Conservation (phyloP, 2,329 filamentous ascomycete genomes). For the Zasmidium citrigriseum region DNA sequence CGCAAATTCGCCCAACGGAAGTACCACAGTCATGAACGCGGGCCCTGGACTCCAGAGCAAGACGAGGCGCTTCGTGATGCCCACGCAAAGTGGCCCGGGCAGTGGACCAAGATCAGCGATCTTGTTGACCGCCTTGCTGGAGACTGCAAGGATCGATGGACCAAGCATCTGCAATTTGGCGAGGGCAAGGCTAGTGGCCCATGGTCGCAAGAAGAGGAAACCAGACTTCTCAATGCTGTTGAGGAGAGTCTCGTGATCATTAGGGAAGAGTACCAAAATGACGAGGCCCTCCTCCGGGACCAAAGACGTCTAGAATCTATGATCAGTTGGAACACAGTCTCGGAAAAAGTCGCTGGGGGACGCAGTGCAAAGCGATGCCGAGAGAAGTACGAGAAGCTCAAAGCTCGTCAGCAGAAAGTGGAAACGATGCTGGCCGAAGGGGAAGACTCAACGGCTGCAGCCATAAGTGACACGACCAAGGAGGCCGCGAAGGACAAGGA, state of each 20-base stretch:
- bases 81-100: constrained; percentile 51
- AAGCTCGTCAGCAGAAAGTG: constrained; percentile 28
- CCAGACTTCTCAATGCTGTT: constrained; percentile 54
- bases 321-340: constrained; percentile 68
- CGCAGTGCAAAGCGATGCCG: constrained; percentile 68
- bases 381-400: constrained; percentile 64
- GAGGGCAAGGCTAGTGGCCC: constrained; percentile 53
- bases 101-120: constrained; percentile 65
- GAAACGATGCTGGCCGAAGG: not conserved
- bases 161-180: constrained; percentile 65
- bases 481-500: constrained; percentile 15
- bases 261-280: constrained; percentile 34
- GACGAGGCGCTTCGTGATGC: constrained; percentile 55
- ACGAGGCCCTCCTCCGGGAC: constrained; percentile 2
- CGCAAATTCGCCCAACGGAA: constrained; percentile 56
- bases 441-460: not conserved
- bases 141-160: constrained; percentile 70
- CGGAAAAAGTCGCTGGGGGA: constrained; percentile 60
- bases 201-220: constrained; percentile 66
- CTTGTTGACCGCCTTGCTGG: constrained; percentile 64
- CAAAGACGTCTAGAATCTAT: constrained; percentile 53
- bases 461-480: constrained; percentile 13
- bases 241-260: constrained; percentile 54
- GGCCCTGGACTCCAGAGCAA: constrained; percentile 60
- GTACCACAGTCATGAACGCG: constrained; percentile 65